Percentiles rank a stretch among this genome's conserved stretches.
Conservation (phyloP, 495 filamentous ascomycete genomes). For the Sabuloglossum arenarium region DNA sequence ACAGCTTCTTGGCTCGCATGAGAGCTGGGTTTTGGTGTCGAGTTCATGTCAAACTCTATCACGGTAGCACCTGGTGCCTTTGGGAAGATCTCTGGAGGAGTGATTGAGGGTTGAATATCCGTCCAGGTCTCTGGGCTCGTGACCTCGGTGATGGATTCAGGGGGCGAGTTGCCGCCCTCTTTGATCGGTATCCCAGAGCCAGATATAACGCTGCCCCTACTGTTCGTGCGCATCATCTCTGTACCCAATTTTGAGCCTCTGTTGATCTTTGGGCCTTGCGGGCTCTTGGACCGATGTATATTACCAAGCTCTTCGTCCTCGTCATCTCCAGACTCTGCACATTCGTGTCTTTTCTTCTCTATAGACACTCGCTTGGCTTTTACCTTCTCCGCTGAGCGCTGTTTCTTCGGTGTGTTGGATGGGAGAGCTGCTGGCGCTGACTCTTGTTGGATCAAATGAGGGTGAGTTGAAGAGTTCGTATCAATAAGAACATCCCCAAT, state of each 20-base stretch:
- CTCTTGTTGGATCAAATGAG: conserved; percentile 31
- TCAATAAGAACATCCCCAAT: conserved; percentile 22
- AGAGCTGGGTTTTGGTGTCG: conserved; percentile 10
- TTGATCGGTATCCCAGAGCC: conserved; percentile 14
- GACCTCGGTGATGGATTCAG: conserved; percentile 10
- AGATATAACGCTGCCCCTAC: conserved; percentile 58
- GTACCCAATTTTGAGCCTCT: conserved; percentile 61
- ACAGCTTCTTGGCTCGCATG: not conserved
- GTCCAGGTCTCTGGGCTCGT: conserved; percentile 7
- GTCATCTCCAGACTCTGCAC: conserved; percentile 74
- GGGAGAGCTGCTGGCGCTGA: conserved; percentile 44
- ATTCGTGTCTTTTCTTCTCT: conserved; percentile 54
- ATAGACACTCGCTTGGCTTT: conserved; percentile 55
- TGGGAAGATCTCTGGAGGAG: conserved; percentile 23
- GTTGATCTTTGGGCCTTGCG: conserved; percentile 27
- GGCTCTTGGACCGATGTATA: conserved; percentile 34
- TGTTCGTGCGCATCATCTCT: conserved; percentile 94
- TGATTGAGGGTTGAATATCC: conserved; percentile 14
- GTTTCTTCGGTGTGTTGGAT: conserved; percentile 18
- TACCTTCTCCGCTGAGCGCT: conserved; percentile 59
- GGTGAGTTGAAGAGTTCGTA: not conserved
- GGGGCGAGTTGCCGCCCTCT: conserved; percentile 7
- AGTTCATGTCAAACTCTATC: conserved; percentile 19
- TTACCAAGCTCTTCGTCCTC: conserved; percentile 77
- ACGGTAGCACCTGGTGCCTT: conserved; percentile 15